A percentile compares a stretch with the other conserved stretches of the same genome.
Evolutionary conservation across 352 stramenopile genomes (phyloP).

Genomic region (Pythium rishiriense): DNA sequence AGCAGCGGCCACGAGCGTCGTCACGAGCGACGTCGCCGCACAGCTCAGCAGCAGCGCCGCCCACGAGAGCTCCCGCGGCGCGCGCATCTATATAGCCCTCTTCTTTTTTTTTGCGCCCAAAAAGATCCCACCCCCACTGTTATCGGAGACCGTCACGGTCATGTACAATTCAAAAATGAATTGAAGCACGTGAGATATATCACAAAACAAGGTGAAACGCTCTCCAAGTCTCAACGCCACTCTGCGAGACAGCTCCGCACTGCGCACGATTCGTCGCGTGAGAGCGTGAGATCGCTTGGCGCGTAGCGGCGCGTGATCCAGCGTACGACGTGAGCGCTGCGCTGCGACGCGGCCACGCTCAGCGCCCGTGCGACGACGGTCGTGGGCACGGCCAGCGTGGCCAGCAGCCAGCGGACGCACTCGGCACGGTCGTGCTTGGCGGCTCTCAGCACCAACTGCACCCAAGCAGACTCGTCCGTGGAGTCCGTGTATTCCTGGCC

Average conservation of each 20-base stretch:
- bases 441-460: neutral
- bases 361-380: neutral
- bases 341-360: neutral
- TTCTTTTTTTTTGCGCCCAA: neutral
- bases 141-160: neutral
- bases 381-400: neutral
- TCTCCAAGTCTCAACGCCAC: too few relatives aligned
- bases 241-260: too few relatives aligned
- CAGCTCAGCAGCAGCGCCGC: slow-evolving; percentile 46
- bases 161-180: neutral
- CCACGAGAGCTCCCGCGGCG: slow-evolving; percentile 21
- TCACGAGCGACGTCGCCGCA: slow-evolving; percentile 35
- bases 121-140: neutral
- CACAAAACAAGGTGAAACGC: slow-evolving; percentile 1
- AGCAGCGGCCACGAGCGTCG: slow-evolving; percentile 33
- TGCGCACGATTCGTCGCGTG: too few relatives aligned
- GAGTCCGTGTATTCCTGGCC: neutral
- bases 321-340: neutral
- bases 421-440: neutral
- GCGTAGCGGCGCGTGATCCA: too few relatives aligned
- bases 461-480: neutral
- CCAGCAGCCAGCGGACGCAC: neutral
- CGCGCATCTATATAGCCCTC: too few relatives aligned
- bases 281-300: too few relatives aligned
- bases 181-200: neutral